These are phyloP conservation scores for Debaryomyces castellii DNA, from an alignment of 805 yeast species.

Conservation along the genomic window DNA sequence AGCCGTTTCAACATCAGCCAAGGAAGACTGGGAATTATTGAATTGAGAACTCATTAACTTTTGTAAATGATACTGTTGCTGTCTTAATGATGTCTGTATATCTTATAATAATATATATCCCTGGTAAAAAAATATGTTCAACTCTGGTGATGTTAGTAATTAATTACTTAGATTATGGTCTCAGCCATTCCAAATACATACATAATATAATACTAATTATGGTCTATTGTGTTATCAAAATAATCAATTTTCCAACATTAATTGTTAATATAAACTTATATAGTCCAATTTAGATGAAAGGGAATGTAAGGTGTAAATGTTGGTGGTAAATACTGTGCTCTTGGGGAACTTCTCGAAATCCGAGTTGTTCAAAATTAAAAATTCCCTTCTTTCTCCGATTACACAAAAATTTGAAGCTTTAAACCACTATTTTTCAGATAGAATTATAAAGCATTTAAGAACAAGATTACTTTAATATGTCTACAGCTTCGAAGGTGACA, in stretches of 20 bases:
- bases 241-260: not conserved
- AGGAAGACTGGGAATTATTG: slow-evolving; percentile 1
- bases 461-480: too few species aligned
- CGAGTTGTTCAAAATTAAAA: slow-evolving; percentile 1
- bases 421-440: too few species aligned
- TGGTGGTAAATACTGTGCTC: not conserved
- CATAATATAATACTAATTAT: not conserved
- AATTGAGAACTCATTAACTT: slow-evolving; percentile 2
- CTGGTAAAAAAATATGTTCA: not conserved
- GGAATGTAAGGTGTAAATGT: not conserved
- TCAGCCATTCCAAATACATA: not conserved
- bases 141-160: not conserved
- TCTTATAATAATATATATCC: not conserved
- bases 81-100: not conserved
- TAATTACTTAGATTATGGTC: not conserved
- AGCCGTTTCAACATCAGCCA: not conserved
- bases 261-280: not conserved
- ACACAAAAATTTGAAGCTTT: slow-evolving; percentile 5
- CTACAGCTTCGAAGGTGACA: slow-evolving; percentile 77
- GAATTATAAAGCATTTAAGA: too few species aligned
- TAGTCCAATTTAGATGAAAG: not conserved
- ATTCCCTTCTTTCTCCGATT: slow-evolving; percentile 6
- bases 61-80: not conserved
- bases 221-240: not conserved
- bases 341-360: not conserved